A percentile compares a stretch with the other conserved stretches of the same genome.
These are phyloP conservation scores for Hansenula sp. DNA, from an alignment of 1,139 yeast genomes.

Conservation along the genomic window DNA sequence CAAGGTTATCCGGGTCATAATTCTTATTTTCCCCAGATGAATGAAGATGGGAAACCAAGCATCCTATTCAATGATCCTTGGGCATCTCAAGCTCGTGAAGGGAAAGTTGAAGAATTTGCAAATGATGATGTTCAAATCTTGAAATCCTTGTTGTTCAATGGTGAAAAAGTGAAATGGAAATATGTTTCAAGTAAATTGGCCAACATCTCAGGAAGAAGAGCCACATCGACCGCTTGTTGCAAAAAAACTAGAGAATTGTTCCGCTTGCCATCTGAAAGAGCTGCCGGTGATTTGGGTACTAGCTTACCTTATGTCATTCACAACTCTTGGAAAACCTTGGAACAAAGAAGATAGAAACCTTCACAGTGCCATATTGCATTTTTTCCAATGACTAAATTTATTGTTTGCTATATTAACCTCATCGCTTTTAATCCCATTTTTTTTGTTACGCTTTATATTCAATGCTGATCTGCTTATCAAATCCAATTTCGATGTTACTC, in stretches of 20 bases:
- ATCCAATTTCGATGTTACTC: too few species aligned
- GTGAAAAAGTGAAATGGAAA: constrained; percentile 40
- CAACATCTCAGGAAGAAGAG: constrained; percentile 24
- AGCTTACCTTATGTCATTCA: constrained; percentile 37
- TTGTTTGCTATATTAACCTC: too few species aligned
- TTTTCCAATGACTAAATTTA: too few species aligned
- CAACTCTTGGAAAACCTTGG: constrained; percentile 32
- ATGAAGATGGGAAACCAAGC: neutral
- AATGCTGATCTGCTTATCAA: too few species aligned
- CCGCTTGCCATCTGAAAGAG: constrained; percentile 33
- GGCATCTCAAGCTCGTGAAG: constrained; percentile 1
- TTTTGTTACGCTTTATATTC: too few species aligned
- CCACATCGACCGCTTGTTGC: constrained; percentile 36
- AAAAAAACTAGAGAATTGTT: constrained; percentile 38
- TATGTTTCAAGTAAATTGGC: constrained; percentile 29
- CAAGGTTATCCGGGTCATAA: neutral
- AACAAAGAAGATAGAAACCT: constrained; percentile 4
- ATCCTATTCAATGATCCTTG: neutral
- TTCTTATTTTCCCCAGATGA: neutral
- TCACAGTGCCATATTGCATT: neutral
- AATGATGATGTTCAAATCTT: constrained; percentile 30
- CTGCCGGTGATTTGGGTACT: constrained; percentile 31
- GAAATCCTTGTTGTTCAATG: constrained; percentile 30
- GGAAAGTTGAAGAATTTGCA: constrained; percentile 13
- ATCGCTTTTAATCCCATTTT: too few species aligned